Evolutionary conservation across 2,329 filamentous ascomycete genomes (phyloP).

Genomic region (Curvularia eragrostidis): DNA sequence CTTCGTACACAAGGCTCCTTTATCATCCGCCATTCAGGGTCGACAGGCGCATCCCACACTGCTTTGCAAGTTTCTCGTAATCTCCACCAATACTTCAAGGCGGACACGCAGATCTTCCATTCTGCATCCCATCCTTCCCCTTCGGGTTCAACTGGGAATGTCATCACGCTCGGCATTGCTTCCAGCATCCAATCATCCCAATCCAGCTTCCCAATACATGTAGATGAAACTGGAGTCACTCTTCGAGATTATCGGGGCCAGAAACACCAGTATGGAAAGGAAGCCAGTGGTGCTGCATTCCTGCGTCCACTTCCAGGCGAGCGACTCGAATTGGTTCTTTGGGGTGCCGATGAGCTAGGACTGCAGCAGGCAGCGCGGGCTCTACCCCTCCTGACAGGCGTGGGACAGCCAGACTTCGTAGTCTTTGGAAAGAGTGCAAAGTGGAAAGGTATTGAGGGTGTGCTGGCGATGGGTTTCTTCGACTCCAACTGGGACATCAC

Average conservation of each 20-base stretch:
- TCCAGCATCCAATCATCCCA: slow-evolving; percentile 27
- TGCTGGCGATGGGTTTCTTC: slow-evolving; percentile 63
- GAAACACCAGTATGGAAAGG: slow-evolving; percentile 33
- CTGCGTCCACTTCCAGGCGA: slow-evolving; percentile 57
- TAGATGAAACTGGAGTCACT: slow-evolving; percentile 23
- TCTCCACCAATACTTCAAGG: slow-evolving; percentile 64
- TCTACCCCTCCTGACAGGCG: slow-evolving; percentile 63
- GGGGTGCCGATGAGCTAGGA: slow-evolving; percentile 59
- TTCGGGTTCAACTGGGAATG: slow-evolving; percentile 50
- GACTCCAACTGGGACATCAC: slow-evolving; percentile 62
- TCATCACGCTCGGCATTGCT: slow-evolving; percentile 52
- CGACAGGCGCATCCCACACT: slow-evolving; percentile 41
- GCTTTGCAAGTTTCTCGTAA: slow-evolving; percentile 65
- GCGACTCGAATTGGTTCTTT: slow-evolving; percentile 62
- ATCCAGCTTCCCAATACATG: slow-evolving; percentile 42
- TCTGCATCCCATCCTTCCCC: not conserved
- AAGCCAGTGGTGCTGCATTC: slow-evolving; percentile 59
- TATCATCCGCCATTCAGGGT: slow-evolving; percentile 48
- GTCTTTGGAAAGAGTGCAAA: slow-evolving; percentile 55
- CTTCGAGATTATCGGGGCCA: slow-evolving; percentile 33
- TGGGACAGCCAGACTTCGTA: slow-evolving; percentile 65
- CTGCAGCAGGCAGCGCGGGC: slow-evolving; percentile 60
- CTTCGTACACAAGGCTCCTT: slow-evolving; percentile 58
- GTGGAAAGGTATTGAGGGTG: slow-evolving; percentile 61
- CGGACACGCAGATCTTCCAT: slow-evolving; percentile 55